phyloP scores from a whole-genome alignment of 176 grass and related monocot genomes.

The Oropetium thomaeum region DNA sequence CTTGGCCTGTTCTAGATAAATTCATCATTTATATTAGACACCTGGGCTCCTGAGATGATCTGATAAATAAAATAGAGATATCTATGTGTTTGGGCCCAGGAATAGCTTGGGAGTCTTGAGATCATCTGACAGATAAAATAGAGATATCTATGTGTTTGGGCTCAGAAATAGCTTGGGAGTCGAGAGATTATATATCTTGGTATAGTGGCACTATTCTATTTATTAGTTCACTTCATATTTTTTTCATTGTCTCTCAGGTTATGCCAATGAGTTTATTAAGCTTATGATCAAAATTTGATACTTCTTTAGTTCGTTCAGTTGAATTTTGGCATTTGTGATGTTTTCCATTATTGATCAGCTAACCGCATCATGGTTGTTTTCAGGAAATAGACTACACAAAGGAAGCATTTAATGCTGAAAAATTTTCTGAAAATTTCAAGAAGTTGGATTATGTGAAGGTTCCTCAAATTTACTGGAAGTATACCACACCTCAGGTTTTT shows the following conservation, averaged over 20 bases:
- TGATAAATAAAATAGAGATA: not conserved
- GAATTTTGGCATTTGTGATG: slow-evolving; percentile 1
- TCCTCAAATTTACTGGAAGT: slow-evolving; percentile 81
- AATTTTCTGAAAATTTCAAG: slow-evolving; percentile 89
- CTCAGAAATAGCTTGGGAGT: not conserved
- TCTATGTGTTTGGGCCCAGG: not conserved
- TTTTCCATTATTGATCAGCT: slow-evolving; percentile 11
- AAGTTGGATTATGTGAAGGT: slow-evolving; percentile 88
- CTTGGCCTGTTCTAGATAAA: not conserved
- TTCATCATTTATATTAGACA: not conserved
- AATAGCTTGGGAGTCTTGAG: not conserved
- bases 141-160: not conserved
- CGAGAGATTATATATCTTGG: not conserved
- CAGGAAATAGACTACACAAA: slow-evolving; percentile 99
- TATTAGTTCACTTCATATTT: not conserved
- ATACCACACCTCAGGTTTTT: slow-evolving; percentile 93
- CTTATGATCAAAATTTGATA: not conserved
- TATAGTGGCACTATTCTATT: not conserved
- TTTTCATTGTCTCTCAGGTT: not conserved
- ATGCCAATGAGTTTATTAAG: not conserved
- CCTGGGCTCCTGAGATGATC: slow-evolving; percentile 7
- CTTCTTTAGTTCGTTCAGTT: not conserved
- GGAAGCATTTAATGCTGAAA: slow-evolving; percentile 97
- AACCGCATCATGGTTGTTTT: slow-evolving; percentile 27
- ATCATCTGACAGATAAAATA: not conserved